Evolutionary conservation across 345 rosid species (phyloP).

Genomic region (Psidium friedrichsthalianum): DNA sequence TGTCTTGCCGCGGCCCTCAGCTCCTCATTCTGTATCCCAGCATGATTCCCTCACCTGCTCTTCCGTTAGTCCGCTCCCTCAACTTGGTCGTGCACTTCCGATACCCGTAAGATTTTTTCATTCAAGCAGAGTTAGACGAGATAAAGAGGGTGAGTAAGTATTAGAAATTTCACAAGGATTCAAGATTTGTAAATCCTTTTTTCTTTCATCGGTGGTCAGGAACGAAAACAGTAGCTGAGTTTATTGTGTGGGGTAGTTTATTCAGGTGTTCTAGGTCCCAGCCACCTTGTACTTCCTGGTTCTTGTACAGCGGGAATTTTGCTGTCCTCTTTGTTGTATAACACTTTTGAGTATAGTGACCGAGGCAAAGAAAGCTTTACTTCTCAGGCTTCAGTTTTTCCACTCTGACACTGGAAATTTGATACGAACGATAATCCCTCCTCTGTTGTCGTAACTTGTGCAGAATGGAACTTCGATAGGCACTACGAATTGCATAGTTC

Average conservation of each 20-base stretch:
- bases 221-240: neutral
- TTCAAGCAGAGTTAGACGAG: neutral
- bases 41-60: constrained; percentile 5
- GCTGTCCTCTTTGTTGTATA: neutral
- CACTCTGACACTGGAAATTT: neutral
- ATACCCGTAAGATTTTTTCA: neutral
- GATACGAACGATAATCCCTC: neutral
- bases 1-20: constrained; percentile 76
- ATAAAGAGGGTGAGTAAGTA: neutral
- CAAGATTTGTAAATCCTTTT: neutral
- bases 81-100: neutral
- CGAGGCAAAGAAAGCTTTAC: neutral
- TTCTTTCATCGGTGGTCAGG: neutral
- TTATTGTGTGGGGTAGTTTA: neutral
- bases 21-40: constrained; percentile 76
- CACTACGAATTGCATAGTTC: neutral
- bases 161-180: neutral
- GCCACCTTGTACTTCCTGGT: neutral
- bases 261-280: neutral
- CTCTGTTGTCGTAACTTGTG: neutral
- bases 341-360: neutral
- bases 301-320: neutral
- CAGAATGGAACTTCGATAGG: neutral
- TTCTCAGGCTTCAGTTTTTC: neutral
- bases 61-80: neutral